Conservation (phyloP, 73 alveolate species). For the Paramecium biaurelia region DNA sequence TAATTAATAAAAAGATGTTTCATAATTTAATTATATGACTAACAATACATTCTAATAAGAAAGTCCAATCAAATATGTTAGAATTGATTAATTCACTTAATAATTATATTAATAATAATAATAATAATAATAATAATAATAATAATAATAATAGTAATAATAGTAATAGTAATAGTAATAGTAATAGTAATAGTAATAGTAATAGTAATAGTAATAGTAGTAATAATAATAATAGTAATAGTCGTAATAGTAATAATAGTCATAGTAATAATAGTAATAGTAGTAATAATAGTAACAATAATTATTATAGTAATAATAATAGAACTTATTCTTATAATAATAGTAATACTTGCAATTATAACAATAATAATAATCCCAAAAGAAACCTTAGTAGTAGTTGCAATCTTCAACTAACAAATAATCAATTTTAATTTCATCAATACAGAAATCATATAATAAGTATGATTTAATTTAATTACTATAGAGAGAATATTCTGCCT, state of each 20-base stretch:
- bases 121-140: neutral
- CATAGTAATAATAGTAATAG: no score
- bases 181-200: neutral
- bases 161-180: neutral
- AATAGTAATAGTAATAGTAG: neutral
- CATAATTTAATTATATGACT: neutral
- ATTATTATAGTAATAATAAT: neutral
- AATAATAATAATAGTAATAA: neutral
- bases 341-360: no score
- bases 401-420: neutral
- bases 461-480: neutral
- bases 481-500: neutral
- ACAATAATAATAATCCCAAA: neutral
- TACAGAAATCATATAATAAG: slow-evolving; percentile 3
- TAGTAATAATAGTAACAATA: no score
- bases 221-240: no score
- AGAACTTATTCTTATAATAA: neutral
- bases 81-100: neutral
- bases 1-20: neutral
- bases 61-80: neutral
- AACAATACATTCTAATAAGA: neutral
- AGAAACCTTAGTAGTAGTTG: neutral
- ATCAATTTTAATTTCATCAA: neutral
- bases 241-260: no score
- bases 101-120: neutral